These are phyloP conservation scores for Phytopythium litorale DNA, from an alignment of 352 stramenopile genomes.

Conservation along the genomic window DNA sequence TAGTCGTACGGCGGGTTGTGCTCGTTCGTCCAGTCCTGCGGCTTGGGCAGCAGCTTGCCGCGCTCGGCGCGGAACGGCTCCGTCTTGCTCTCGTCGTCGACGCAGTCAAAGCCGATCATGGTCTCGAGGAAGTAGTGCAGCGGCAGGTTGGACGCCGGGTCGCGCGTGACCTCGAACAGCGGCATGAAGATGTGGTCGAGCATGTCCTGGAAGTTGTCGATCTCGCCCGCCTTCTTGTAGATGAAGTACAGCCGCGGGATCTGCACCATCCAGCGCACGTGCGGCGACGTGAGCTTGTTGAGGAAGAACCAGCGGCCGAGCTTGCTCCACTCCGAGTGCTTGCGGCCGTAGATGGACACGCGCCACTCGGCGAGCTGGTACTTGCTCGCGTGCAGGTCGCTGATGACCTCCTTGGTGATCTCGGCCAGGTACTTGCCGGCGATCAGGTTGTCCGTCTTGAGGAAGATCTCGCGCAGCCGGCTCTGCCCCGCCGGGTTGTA, in stretches of 20 bases:
- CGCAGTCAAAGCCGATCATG: conserved; percentile 98
- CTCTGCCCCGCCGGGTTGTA: conserved; percentile 96
- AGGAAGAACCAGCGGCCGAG: conserved; percentile 96
- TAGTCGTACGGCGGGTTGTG: conserved; percentile 93
- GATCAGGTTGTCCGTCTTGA: conserved; percentile 99
- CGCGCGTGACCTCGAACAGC: conserved; percentile 96
- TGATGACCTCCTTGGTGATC: conserved; percentile 94
- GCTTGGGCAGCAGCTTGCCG: conserved; percentile 71
- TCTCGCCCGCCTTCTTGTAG: conserved; percentile 91
- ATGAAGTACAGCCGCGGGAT: conserved; percentile 96
- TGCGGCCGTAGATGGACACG: conserved; percentile 93
- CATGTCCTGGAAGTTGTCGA: conserved; percentile 97
- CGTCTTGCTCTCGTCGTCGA: conserved; percentile 97
- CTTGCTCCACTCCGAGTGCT: conserved; percentile 95
- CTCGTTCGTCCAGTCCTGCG: conserved; percentile 87
- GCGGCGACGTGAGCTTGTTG: conserved; percentile 88
- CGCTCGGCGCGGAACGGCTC: conserved; percentile 82
- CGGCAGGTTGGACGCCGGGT: conserved; percentile 90
- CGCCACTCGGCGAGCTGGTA: conserved; percentile 95
- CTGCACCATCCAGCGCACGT: conserved; percentile 98
- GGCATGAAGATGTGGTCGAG: conserved; percentile 98
- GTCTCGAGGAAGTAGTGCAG: conserved; percentile 93
- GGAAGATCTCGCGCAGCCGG: conserved; percentile 96
- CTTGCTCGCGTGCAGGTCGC: conserved; percentile 87
- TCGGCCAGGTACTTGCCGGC: conserved; percentile 94